Conservation (phyloP, 352 stramenopile genomes). For the Phytopythium kandeliae region DNA sequence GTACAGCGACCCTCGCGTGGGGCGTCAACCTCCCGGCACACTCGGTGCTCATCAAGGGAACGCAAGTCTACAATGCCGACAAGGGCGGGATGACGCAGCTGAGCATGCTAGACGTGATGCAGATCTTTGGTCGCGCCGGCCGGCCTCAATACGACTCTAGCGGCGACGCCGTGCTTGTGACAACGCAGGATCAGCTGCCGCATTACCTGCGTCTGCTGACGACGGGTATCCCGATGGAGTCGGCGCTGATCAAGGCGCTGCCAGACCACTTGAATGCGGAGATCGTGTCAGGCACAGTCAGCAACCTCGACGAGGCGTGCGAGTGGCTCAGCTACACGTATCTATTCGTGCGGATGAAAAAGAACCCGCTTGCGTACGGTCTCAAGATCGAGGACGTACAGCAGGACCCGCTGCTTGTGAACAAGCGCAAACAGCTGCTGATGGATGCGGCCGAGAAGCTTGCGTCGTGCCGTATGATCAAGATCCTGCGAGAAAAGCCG, state of each 20-base stretch:
- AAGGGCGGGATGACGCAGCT: conserved; percentile 97
- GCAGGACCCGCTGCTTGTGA: conserved; percentile 85
- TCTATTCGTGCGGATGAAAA: conserved; percentile 98
- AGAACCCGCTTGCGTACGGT: conserved; percentile 98
- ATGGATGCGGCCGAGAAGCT: conserved; percentile 76
- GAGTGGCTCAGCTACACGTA: conserved; percentile 99
- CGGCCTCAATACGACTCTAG: conserved; percentile 99
- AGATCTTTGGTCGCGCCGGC: conserved; percentile 99
- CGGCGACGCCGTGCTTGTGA: conserved; percentile 98
- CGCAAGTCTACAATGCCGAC: conserved; percentile 98
- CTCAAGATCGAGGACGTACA: conserved; percentile 92
- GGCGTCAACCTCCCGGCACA: conserved; percentile 98
- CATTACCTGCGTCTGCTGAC: conserved; percentile 96
- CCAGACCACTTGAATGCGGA: conserved; percentile 99
- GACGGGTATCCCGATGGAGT: conserved; percentile 97
- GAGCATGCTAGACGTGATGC: conserved; percentile 99
- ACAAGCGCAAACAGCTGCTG: conserved; percentile 56
- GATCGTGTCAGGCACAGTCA: conserved; percentile 98
- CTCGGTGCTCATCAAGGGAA: conserved; percentile 99
- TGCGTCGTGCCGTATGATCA: conserved; percentile 77
- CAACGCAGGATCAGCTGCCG: conserved; percentile 89
- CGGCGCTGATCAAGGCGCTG: conserved; percentile 97
- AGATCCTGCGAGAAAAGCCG: conserved; percentile 60
- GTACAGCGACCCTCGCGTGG: conserved; percentile 99
- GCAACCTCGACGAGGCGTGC: conserved; percentile 94